Percentiles rank a stretch among this genome's conserved stretches.
Conservation (phyloP, 1,139 yeast genomes). For the Geotrichum restrictum region DNA sequence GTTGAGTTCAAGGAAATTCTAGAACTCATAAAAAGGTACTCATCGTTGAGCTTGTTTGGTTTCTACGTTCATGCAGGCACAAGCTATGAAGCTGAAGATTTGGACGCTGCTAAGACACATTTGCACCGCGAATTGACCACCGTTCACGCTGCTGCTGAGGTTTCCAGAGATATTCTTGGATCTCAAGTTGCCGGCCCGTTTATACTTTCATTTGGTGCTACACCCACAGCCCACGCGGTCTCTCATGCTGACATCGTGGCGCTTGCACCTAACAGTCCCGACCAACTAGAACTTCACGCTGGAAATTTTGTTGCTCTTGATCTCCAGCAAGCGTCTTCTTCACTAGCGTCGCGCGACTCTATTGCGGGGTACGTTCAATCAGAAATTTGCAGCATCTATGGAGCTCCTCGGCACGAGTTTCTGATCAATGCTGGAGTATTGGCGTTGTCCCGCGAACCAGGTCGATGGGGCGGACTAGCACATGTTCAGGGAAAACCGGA, state of each 20-base stretch:
- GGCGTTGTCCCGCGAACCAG: slow-evolving; percentile 62
- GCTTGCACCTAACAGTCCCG: not conserved
- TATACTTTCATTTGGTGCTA: slow-evolving; percentile 66
- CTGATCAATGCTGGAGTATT: slow-evolving; percentile 71
- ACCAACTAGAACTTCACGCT: slow-evolving; percentile 62
- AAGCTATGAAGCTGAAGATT: slow-evolving; percentile 53
- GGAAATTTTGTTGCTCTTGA: slow-evolving; percentile 75
- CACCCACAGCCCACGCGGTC: slow-evolving; percentile 74
- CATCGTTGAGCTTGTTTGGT: slow-evolving; percentile 47
- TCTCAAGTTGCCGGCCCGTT: slow-evolving; percentile 30
- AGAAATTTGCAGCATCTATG: slow-evolving; percentile 58
- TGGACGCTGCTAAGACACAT: slow-evolving; percentile 47
- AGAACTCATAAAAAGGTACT: slow-evolving; percentile 33
- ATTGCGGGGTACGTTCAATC: slow-evolving; percentile 60
- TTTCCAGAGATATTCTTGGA: slow-evolving; percentile 36
- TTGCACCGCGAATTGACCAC: slow-evolving; percentile 54
- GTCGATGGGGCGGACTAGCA: slow-evolving; percentile 48
- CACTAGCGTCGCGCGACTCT: slow-evolving; percentile 47
- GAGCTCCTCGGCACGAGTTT: slow-evolving; percentile 51
- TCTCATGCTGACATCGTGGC: slow-evolving; percentile 29
- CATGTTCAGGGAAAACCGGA: slow-evolving; percentile 43
- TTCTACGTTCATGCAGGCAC: slow-evolving; percentile 81
- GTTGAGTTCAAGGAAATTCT: slow-evolving; percentile 38
- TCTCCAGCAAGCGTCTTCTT: slow-evolving; percentile 69
- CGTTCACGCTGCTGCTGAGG: slow-evolving; percentile 52